Evolutionary conservation across 352 stramenopile species (phyloP), one percentile per base, ranked within the genome.

Genomic region (Pythium brassicae): DNA sequence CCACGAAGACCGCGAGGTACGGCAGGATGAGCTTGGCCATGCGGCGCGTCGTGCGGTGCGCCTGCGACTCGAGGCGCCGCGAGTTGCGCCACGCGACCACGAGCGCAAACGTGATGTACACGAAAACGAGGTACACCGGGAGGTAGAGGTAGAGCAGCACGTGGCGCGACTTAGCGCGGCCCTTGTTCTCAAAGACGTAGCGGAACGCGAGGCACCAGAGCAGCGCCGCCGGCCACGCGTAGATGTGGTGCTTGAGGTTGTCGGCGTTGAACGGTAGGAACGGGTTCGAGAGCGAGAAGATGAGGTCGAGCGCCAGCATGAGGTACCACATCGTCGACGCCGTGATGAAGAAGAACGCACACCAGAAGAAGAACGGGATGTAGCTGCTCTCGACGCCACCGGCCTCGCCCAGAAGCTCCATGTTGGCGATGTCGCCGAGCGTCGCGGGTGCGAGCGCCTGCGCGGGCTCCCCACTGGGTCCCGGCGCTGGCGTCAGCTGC

Each of bases 11-110:
- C 0, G 65, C 71, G 7, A 94, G 61, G 59, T 91, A 94, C 2
- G 84, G 84, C 53, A 91, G 34, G 49, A 94, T 94, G 51, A 83
- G 78, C 59, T 91, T 89, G n/a, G 84, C 80, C 84, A 94, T 94
- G 49, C 70, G 69, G 10, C 79, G 69, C 34, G 84, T 94, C 20
- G 84, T 91, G 12, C 71, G 72, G 58, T 94, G 84, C 7, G 84
- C 84, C 42, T 88, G 82, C 1, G 70, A 78, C 62, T 94, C 84
- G 20, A 94, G 78, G 6, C 83, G 69, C 0, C 84, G 72, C 9
- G 79, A 87, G 22, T 86, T 86, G 9, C 74, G 68, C 78, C 84
- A 88, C 43, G 79, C 78, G 44, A 88, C 57, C 45, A 83, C 66
- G 17, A 94, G 62, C 14, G 79, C 72, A 5, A 62, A 56, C 0